Base-by-base conservation (phyloP, 225 moss, liverwort and hornwort genomes). In the Pseudoscleropodium purum region DNA sequence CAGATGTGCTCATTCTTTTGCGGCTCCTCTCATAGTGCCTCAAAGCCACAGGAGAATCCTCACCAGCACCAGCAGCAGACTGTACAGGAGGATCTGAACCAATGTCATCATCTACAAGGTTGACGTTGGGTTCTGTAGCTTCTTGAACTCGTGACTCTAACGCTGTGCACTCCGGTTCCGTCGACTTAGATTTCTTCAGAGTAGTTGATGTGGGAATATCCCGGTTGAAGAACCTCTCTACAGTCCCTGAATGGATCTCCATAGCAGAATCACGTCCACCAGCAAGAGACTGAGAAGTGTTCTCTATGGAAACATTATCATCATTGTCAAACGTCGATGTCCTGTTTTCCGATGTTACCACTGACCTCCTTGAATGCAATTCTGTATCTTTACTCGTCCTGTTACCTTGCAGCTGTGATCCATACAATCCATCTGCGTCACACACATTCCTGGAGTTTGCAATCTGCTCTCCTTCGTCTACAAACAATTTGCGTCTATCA, bases 1-100 rank as follows among this genome's bases (percentile, higher is more conserved):
- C 78, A 26, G 90, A 79, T 51, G 80, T 63, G 81, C 88, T 88
- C 80, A 81, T 41, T 79, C 88, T 86, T 75, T 88, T 84, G 37
- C 80, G 43, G 57, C 80, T 90, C 62, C 91, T 80, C 69, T 87
- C 91, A 87, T 88, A 83, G 49, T 88, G 90, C 60, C 87, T 91
- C 79, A 87, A 84, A 89, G 41, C 63, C 70, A 83, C 62, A 52
- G 88, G 75, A 39, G 70, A 76, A 65, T 91, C 81, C 84, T 91
- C 88, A 79, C 61, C 60, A 88, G 80, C 79, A 86, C 78, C 51
- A 59, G 86, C 79, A 84, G 41, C 79, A 45, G 90, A 88, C 63
- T 86, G 83, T 15, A 68, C 51, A 52, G 66, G 66, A 69, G 64
- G 73, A 57, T 86, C 56, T 21, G 52, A 86, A 37, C 37, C 61